A percentile compares a stretch with the other conserved stretches of the same genome.
Evolutionary conservation across 805 yeast species (phyloP).

Genomic region (Pichia membranifaciens): DNA sequence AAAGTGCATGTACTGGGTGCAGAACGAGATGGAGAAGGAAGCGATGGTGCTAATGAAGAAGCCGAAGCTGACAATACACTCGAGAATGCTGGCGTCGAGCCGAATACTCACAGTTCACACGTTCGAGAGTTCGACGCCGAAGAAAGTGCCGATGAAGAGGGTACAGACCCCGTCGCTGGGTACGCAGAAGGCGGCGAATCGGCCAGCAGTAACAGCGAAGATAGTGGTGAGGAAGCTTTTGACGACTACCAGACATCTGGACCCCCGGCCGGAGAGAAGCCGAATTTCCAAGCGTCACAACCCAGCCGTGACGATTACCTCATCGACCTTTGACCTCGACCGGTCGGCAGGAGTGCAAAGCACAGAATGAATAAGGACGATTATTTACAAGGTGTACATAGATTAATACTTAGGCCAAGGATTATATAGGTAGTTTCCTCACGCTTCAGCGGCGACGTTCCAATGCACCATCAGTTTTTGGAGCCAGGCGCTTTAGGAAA

Average conservation of each 20-base stretch:
- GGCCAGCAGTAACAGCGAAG: background rate
- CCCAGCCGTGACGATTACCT: too few species aligned
- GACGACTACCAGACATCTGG: background rate
- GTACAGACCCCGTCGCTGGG: background rate
- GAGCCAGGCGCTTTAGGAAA: conserved; percentile 20
- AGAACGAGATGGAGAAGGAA: conserved; percentile 2
- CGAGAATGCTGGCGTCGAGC: too few species aligned
- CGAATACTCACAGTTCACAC: too few species aligned
- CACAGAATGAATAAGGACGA: too few species aligned
- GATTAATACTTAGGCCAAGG: too few species aligned
- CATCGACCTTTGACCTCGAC: too few species aligned
- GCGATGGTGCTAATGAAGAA: background rate
- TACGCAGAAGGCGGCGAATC: background rate
- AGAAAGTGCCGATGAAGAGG: conserved; percentile 5
- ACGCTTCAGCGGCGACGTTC: too few species aligned
- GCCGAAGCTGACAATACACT: background rate
- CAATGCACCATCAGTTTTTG: conserved; percentile 7
- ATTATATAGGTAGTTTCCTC: too few species aligned
- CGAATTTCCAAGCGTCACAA: too few species aligned
- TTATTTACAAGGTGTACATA: too few species aligned
- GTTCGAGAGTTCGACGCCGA: too few species aligned
- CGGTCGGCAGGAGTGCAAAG: too few species aligned
- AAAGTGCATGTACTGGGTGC: background rate
- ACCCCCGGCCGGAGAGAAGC: background rate
- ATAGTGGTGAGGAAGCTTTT: background rate